These are phyloP conservation scores for Amanita rubescens DNA, from an alignment of 768 basidiomycete species.

Conservation along the genomic window DNA sequence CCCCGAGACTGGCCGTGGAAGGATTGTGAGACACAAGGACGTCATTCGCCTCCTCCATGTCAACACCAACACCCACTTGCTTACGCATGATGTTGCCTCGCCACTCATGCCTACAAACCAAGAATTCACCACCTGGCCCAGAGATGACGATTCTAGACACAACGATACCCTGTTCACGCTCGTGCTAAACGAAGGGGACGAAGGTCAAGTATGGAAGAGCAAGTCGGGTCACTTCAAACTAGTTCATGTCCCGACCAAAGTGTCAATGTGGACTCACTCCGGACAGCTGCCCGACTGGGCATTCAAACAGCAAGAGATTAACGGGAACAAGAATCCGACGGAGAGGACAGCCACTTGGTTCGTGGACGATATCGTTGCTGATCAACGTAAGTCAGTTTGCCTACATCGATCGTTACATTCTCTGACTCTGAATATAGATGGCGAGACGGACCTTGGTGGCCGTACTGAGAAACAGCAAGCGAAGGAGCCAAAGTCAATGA, in stretches of 20 bases:
- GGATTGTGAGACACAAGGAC: constrained; percentile 87
- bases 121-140: constrained; percentile 91
- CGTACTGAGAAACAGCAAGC: constrained; percentile 42
- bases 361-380: constrained; percentile 72
- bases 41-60: constrained; percentile 85
- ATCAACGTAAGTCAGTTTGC: constrained; percentile 47
- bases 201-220: constrained; percentile 85
- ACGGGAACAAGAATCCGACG: constrained; percentile 87
- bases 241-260: constrained; percentile 82
- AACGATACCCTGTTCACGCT: constrained; percentile 90
- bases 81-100: constrained; percentile 97
- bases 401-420: background rate
- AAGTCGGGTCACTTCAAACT: constrained; percentile 92
- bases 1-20: constrained; percentile 88
- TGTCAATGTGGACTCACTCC: constrained; percentile 89
- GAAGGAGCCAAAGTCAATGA: constrained; percentile 74
- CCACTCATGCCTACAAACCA: constrained; percentile 97
- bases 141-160: constrained; percentile 66
- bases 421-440: constrained; percentile 28
- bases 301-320: constrained; percentile 94
- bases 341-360: constrained; percentile 88
- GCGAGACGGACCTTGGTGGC: constrained; percentile 42
- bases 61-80: constrained; percentile 70
- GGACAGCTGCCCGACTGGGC: constrained; percentile 93
- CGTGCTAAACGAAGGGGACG: constrained; percentile 60